Evolutionary conservation across 179 eudicot species (phyloP), one percentile per base, ranked within the genome.

Genomic region (Silene noctiflora): DNA sequence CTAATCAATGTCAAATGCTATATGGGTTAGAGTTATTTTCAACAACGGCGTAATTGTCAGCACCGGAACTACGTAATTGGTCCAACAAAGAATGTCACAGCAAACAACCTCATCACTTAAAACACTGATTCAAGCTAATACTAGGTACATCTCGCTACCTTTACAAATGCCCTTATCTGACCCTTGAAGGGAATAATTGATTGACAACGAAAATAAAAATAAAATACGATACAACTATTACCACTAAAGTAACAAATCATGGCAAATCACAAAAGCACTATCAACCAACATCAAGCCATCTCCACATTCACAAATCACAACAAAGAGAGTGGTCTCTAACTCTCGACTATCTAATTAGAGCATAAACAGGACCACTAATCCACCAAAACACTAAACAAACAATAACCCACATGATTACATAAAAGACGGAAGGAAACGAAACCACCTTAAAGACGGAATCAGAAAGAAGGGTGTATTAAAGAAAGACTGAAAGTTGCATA

Each of bases 301-400:
- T 56, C 48, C 20, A 17, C 8, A 27, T 17, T 4, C 69, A 42
- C 35, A 16, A 27, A 10, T 4, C 69, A 42, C 42, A 16, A 58
- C 53, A 68, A 72, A 72, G 75, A 21, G 31, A n/a, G 13, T 29
- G 60, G 73, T 39, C 84, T 76, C 44, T 1, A 69, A 67, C 53
- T 6, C 24, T 10, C 71, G 6, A 67, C 20, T 22, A 48, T 69
- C 24, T 55, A 48, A 71, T 59, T 44, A 68, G 22, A 31, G 71
- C 24, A 67, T 48, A 67, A 63, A 39, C 19, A 55, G 60, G 71
- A 77, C 75, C 74, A 71, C 69, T 33, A 33, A 67, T 73, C 60
- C 16, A 21, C 22, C 3, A 70, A 39, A 9, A 42, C 48, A 35
- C 42, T 35, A 35, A 35, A 19, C 69, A 67, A 81, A 42, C 59